Conservation (phyloP, 176 grass and related monocot species). For the Miscanthus lutarioriparius region DNA sequence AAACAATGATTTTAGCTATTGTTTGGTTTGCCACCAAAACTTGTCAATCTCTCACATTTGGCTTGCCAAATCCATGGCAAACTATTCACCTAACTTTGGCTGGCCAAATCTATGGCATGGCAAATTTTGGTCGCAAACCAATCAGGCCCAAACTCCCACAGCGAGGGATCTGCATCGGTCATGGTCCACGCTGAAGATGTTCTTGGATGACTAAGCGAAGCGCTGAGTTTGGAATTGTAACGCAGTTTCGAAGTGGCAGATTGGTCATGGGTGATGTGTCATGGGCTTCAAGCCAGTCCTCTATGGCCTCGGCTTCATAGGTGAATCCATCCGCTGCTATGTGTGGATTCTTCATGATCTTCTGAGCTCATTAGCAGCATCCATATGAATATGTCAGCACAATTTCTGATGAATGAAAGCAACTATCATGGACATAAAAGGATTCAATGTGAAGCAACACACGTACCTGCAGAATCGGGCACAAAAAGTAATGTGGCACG, state of each 20-base stretch:
- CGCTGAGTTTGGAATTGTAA: conserved; percentile 28
- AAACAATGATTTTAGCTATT: too few species aligned
- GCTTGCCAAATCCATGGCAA: too few species aligned
- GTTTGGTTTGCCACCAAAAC: too few species aligned
- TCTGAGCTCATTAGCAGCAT: conserved; percentile 16
- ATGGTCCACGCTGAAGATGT: conserved; percentile 18
- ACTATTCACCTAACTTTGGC: too few species aligned
- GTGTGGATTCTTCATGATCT: conserved; percentile 41
- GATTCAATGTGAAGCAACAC: neutral
- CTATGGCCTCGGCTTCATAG: conserved; percentile 54
- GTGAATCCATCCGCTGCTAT: conserved; percentile 40
- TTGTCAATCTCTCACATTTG: too few species aligned
- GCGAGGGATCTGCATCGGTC: neutral
- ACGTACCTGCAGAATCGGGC: conserved; percentile 41
- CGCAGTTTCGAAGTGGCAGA: neutral
- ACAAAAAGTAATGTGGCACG: conserved; percentile 36
- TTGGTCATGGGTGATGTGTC: conserved; percentile 53
- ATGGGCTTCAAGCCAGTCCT: conserved; percentile 34
- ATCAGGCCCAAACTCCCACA: neutral
- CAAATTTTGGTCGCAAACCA: too few species aligned
- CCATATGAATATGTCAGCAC: neutral
- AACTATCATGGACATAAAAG: neutral
- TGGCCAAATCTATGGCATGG: too few species aligned
- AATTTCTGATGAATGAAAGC: neutral
- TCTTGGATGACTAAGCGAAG: conserved; percentile 48